Evolutionary conservation across 2,329 filamentous ascomycete species (phyloP).

Genomic region (Pseudogymnoascus sp.): DNA sequence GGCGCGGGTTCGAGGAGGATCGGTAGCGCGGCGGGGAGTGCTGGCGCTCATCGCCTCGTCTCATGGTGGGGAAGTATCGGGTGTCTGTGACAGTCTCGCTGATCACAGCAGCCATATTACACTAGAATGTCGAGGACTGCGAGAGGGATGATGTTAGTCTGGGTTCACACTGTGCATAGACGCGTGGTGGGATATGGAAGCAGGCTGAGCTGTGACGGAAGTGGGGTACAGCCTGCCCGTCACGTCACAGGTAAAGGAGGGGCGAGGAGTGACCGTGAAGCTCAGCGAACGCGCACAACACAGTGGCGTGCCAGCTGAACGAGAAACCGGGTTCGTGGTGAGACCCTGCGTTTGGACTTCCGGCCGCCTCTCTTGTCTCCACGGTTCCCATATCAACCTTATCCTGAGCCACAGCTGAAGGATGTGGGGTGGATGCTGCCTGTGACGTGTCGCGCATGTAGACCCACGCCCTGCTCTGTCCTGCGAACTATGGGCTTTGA

Average conservation of each 20-base stretch:
- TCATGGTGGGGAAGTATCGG: slow-evolving; percentile 62
- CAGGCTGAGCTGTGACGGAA: background rate
- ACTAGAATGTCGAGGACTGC: slow-evolving; percentile 15
- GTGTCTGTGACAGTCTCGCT: slow-evolving; percentile 68
- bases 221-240: background rate
- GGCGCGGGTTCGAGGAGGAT: slow-evolving; percentile 21
- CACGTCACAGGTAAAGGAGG: background rate
- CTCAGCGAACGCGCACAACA: background rate
- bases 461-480: background rate
- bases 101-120: slow-evolving; percentile 53
- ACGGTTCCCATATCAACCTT: background rate
- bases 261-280: background rate
- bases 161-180: background rate
- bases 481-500: background rate
- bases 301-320: background rate
- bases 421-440: background rate
- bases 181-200: background rate
- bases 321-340: background rate
- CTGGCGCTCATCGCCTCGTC: slow-evolving; percentile 42
- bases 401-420: background rate
- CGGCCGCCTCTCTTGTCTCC: background rate
- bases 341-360: background rate
- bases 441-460: background rate
- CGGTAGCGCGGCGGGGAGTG: slow-evolving; percentile 31
- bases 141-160: background rate